These are phyloP conservation scores for Linnemannia schmuckeri DNA, from an alignment of 192 early-diverging fungal species.

Conservation along the genomic window DNA sequence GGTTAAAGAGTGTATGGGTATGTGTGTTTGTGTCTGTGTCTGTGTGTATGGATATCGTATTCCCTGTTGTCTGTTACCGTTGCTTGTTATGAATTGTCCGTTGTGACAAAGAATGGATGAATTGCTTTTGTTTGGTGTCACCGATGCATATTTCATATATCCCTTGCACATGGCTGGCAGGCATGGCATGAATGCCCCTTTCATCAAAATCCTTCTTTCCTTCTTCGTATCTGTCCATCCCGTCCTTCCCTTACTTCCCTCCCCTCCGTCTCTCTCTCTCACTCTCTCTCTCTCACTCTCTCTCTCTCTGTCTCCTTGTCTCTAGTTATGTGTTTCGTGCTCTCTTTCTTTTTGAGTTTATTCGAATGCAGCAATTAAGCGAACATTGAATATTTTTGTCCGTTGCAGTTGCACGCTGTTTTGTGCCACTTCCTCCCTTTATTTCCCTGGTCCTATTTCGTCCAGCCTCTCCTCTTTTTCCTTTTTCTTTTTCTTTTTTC, in stretches of 20 bases:
- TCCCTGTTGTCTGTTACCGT: too few relatives aligned
- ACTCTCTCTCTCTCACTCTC: background rate
- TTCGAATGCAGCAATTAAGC: constrained; percentile 8
- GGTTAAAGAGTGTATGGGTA: background rate
- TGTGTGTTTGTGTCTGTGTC: background rate
- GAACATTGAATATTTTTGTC: background rate
- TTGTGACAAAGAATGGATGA: too few relatives aligned
- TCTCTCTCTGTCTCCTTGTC: background rate
- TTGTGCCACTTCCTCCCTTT: background rate
- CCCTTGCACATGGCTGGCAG: too few relatives aligned
- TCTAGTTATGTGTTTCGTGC: background rate
- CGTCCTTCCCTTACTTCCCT: background rate
- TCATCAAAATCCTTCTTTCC: background rate
- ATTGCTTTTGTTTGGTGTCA: too few relatives aligned
- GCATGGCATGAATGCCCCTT: background rate
- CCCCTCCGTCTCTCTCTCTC: background rate
- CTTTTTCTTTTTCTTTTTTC: background rate
- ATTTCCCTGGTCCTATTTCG: background rate
- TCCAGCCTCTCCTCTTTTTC: background rate
- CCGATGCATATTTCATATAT: too few relatives aligned
- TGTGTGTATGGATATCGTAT: background rate
- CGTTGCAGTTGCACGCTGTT: background rate
- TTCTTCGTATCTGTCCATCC: background rate
- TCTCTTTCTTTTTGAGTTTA: background rate
- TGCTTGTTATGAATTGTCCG: too few relatives aligned